Conservation (phyloP, 768 basidiomycete genomes). For the Rickenella mellea region DNA sequence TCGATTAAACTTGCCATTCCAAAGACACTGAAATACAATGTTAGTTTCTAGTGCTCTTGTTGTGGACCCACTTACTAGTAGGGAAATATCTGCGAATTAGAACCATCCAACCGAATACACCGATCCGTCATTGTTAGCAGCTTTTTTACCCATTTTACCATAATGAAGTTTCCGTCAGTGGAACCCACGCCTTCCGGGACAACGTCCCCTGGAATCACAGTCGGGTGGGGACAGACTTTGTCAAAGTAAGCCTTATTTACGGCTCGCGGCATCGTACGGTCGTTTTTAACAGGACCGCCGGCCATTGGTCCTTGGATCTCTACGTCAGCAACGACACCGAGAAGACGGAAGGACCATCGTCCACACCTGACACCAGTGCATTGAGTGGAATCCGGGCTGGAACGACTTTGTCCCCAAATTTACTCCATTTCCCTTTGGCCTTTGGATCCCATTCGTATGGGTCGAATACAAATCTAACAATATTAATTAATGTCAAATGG, state of each 20-base stretch:
- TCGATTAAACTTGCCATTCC: slow-evolving; percentile 32
- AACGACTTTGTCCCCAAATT: slow-evolving; percentile 44
- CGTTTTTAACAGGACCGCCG: slow-evolving; percentile 26
- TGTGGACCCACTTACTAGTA: slow-evolving; percentile 34
- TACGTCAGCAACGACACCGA: slow-evolving; percentile 26
- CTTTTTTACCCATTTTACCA: slow-evolving; percentile 36
- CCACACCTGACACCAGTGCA: slow-evolving; percentile 45
- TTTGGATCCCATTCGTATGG: slow-evolving; percentile 14
- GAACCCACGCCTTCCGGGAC: slow-evolving; percentile 25
- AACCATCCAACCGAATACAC: slow-evolving; percentile 37
- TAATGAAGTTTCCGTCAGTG: slow-evolving; percentile 24
- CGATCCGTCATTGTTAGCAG: slow-evolving; percentile 32
- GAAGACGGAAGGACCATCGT: slow-evolving; percentile 31
- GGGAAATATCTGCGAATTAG: slow-evolving; percentile 35
- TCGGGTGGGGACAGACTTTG: slow-evolving; percentile 35
- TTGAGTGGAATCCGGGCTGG: slow-evolving; percentile 46
- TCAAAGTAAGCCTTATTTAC: slow-evolving; percentile 38
- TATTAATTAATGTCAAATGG: too few relatives aligned
- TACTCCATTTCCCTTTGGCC: slow-evolving; percentile 40
- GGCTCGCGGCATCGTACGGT: slow-evolving; percentile 29
- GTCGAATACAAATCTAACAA: slow-evolving; percentile 25
- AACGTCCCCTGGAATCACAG: slow-evolving; percentile 17
- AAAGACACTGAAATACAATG: slow-evolving; percentile 34
- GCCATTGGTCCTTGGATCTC: slow-evolving; percentile 10
- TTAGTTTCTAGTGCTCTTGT: neutral